phyloP scores from a whole-genome alignment of 2,329 filamentous ascomycete species.

The Ilyonectria destructans region DNA sequence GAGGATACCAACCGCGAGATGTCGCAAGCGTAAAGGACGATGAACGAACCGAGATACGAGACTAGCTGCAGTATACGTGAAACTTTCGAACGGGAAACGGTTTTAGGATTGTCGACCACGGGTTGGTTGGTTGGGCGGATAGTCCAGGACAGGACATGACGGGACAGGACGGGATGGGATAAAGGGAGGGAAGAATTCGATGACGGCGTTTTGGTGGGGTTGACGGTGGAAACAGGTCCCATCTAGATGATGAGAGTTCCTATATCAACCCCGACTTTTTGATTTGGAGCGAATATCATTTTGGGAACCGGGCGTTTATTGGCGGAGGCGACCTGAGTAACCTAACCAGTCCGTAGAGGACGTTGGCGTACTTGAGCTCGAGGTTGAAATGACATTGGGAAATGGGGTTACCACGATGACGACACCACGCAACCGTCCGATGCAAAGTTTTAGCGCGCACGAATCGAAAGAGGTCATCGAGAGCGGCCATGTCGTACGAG shows the following conservation, averaged over 20 bases:
- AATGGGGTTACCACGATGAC: constrained; percentile 1
- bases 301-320: constrained; percentile 40
- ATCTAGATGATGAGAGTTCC: constrained; percentile 33
- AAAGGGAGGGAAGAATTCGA: constrained; percentile 28
- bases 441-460: constrained; percentile 11
- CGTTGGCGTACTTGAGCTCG: constrained; percentile 31
- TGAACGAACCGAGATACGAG: constrained; percentile 1
- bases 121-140: constrained; percentile 22
- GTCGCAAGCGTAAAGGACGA: constrained; percentile 53
- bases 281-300: constrained; percentile 33
- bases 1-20: constrained; percentile 53
- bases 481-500: constrained; percentile 40
- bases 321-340: constrained; percentile 8
- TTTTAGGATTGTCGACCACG: constrained; percentile 16
- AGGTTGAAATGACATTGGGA: constrained; percentile 20
- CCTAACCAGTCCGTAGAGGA: constrained; percentile 23
- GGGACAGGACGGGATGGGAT: constrained; percentile 8
- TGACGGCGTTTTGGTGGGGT: constrained; percentile 46
- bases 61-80: constrained; percentile 9
- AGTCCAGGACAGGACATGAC: constrained; percentile 28
- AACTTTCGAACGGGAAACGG: constrained; percentile 7
- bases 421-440: constrained; percentile 1
- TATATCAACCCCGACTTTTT: constrained; percentile 38
- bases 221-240: constrained; percentile 29
- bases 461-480: constrained; percentile 36